Conservation (phyloP, 495 filamentous ascomycete species). For the Penicillium desertorum region DNA sequence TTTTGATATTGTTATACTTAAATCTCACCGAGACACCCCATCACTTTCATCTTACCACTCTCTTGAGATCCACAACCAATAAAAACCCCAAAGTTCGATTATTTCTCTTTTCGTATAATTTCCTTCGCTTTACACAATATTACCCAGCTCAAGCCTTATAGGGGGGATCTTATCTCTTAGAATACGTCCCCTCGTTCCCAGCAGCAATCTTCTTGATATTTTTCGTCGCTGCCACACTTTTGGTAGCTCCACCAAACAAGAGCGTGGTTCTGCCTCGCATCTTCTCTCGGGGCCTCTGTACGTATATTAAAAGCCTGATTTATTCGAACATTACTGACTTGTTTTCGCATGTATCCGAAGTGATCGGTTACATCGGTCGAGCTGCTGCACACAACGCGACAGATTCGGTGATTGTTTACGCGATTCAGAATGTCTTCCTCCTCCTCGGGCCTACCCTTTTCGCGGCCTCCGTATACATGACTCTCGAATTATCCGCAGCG, state of each 20-base stretch:
- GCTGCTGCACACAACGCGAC: constrained; percentile 21
- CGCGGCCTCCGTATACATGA: constrained; percentile 54
- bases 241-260: constrained; percentile 19
- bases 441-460: constrained; percentile 35
- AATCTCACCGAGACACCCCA: background rate
- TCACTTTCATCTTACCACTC: background rate
- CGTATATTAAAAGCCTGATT: constrained; percentile 9
- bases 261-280: constrained; percentile 19
- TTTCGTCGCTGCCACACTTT: constrained; percentile 47
- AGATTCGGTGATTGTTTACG: constrained; percentile 21
- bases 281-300: constrained; percentile 22
- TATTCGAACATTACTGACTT: background rate
- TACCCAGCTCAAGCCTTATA: background rate
- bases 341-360: constrained; percentile 37
- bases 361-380: constrained; percentile 46
- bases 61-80: background rate
- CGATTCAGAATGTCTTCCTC: constrained; percentile 32
- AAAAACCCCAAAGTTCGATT: background rate
- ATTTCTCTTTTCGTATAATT: background rate
- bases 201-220: constrained; percentile 50
- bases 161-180: constrained; percentile 8
- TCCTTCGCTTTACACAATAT: background rate
- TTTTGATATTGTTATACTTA: background rate
- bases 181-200: constrained; percentile 43
- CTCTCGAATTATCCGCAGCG: constrained; percentile 43